Conservation (phyloP, 495 filamentous ascomycete species). For the Haplographium delicatum region DNA sequence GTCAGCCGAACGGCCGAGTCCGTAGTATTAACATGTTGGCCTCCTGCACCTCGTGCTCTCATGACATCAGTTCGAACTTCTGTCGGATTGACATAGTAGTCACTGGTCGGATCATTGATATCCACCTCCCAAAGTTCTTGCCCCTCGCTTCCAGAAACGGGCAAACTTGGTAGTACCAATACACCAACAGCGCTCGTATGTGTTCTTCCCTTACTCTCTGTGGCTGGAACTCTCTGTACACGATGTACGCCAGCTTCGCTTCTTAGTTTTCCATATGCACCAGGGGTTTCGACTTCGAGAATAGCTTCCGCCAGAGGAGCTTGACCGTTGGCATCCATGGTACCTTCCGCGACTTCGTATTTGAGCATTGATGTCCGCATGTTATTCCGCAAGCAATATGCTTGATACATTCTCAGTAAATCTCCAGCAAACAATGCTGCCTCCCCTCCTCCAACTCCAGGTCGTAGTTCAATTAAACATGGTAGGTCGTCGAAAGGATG, state of each 20-base stretch:
- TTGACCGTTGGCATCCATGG: conserved; percentile 50
- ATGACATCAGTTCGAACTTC: conserved; percentile 88
- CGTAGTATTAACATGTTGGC: conserved; percentile 97
- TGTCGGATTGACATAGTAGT: conserved; percentile 81
- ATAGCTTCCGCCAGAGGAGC: conserved; percentile 74
- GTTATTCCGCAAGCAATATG: conserved; percentile 60
- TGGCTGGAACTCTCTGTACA: conserved; percentile 87
- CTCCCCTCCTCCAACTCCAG: conserved; percentile 90
- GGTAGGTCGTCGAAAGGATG: conserved; percentile 94
- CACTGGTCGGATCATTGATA: conserved; percentile 76
- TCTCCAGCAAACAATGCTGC: conserved; percentile 85
- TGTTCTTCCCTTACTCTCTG: conserved; percentile 82
- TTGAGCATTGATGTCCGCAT: conserved; percentile 44
- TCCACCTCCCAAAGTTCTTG: conserved; percentile 50
- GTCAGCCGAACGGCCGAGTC: conserved; percentile 93
- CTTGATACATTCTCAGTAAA: conserved; percentile 82
- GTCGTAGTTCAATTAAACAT: conserved; percentile 85
- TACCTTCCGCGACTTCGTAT: conserved; percentile 48
- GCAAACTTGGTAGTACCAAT: conserved; percentile 82
- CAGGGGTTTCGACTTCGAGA: conserved; percentile 71
- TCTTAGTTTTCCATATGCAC: conserved; percentile 73
- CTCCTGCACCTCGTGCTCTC: conserved; percentile 86
- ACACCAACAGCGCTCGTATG: conserved; percentile 91
- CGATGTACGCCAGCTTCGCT: conserved; percentile 91
- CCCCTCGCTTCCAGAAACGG: conserved; percentile 44